A percentile compares a stretch with the other conserved stretches of the same genome.
These are phyloP conservation scores for Aaosphaeria pasadenensis DNA, from an alignment of 2,329 filamentous ascomycete genomes.

Conservation along the genomic window DNA sequence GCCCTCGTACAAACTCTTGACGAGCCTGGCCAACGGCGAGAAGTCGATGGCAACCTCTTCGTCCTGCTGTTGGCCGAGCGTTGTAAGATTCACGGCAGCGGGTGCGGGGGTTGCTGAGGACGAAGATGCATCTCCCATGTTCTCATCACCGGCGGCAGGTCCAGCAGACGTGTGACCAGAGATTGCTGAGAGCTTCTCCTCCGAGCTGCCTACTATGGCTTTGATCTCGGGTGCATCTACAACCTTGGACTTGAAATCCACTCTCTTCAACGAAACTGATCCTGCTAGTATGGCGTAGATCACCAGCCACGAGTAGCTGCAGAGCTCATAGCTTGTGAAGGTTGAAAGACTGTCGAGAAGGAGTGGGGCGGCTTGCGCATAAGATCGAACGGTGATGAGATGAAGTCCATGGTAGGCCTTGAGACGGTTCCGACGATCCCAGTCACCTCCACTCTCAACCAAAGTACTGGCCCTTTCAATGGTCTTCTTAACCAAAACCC, in stretches of 20 bases:
- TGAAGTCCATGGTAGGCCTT: slow-evolving; percentile 98
- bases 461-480: slow-evolving; percentile 85
- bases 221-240: slow-evolving; percentile 98
- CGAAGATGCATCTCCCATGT: slow-evolving; percentile 60
- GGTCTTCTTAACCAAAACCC: slow-evolving; percentile 86
- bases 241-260: slow-evolving; percentile 99
- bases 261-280: slow-evolving; percentile 89
- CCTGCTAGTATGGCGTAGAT: slow-evolving; percentile 95
- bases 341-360: slow-evolving; percentile 96
- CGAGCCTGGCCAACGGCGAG: slow-evolving; percentile 78
- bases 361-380: slow-evolving; percentile 84
- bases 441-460: slow-evolving; percentile 94
- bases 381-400: slow-evolving; percentile 85
- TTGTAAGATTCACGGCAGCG: slow-evolving; percentile 85
- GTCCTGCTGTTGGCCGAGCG: slow-evolving; percentile 76
- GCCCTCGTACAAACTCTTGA: slow-evolving; percentile 87
- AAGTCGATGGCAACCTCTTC: slow-evolving; percentile 89
- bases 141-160: slow-evolving; percentile 71
- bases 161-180: slow-evolving; percentile 78
- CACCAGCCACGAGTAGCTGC: slow-evolving; percentile 91
- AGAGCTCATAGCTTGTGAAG: slow-evolving; percentile 97
- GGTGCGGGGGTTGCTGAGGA: slow-evolving; percentile 53
- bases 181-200: slow-evolving; percentile 82
- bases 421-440: slow-evolving; percentile 95
- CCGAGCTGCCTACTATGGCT: slow-evolving; percentile 85